Evolutionary conservation across 768 basidiomycete genomes (phyloP).

Genomic region (Mrakia hoshinonis): DNA sequence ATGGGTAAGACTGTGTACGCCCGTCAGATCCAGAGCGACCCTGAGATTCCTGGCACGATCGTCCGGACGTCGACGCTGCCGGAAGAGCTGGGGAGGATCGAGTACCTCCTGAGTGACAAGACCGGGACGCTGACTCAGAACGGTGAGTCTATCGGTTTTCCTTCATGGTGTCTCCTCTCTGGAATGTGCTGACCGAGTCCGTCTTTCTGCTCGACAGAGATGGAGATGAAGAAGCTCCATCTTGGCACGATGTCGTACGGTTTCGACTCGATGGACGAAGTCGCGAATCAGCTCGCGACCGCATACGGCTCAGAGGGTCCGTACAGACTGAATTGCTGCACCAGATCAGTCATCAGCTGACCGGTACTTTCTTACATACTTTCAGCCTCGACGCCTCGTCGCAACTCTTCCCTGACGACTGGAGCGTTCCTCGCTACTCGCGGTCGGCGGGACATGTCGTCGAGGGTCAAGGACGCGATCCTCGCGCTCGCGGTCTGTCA

Average conservation of each 20-base stretch:
- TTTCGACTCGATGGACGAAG: slow-evolving; percentile 97
- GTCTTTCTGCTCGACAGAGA: slow-evolving; percentile 52
- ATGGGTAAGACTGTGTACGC: slow-evolving; percentile 99
- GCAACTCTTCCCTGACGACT: slow-evolving; percentile 55
- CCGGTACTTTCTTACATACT: neutral
- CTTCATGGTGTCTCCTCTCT: neutral
- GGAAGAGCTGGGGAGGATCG: slow-evolving; percentile 48
- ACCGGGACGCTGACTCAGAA: slow-evolving; percentile 97
- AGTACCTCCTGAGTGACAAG: slow-evolving; percentile 93
- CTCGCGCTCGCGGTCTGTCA: slow-evolving; percentile 90
- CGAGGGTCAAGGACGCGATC: slow-evolving; percentile 83
- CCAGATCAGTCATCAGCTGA: neutral
- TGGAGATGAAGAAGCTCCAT: slow-evolving; percentile 98
- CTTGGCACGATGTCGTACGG: slow-evolving; percentile 99
- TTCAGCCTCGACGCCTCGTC: slow-evolving; percentile 36
- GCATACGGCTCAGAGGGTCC: slow-evolving; percentile 62
- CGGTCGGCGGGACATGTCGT: slow-evolving; percentile 89
- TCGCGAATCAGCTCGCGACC: slow-evolving; percentile 76
- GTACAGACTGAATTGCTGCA: slow-evolving; percentile 39
- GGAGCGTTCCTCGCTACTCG: slow-evolving; percentile 74
- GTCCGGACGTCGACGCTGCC: slow-evolving; percentile 96
- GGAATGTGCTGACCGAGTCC: neutral
- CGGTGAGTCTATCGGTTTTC: slow-evolving; percentile 48
- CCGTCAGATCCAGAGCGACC: slow-evolving; percentile 85
- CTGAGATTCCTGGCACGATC: slow-evolving; percentile 87